Base-by-base conservation (phyloP, 352 stramenopile species). In the Phytophthora melonis region DNA sequence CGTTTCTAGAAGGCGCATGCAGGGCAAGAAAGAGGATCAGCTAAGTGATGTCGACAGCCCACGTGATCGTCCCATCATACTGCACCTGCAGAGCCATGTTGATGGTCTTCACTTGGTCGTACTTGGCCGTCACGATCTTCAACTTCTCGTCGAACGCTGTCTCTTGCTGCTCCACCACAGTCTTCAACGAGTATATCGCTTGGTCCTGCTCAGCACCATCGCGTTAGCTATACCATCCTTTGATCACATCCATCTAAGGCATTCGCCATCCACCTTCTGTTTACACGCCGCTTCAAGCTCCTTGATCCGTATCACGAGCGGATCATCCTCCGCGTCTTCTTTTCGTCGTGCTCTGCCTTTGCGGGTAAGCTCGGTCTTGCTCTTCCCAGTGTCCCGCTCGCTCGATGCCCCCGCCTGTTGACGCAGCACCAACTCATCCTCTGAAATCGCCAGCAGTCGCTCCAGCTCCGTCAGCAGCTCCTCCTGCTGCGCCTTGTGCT, bases 21-120 rank as follows among this genome's bases (percentile, higher is more conserved):
- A 70, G 11, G 4, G 43, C 13, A 64, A 30, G 1, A 52, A 21
- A 10, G 18, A 13, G 19, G 0, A 30, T 39, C n/a, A n/a, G 11
- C 41, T 19, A 27, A 21, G 30, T 36, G n/a, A n/a, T 16, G 43
- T 50, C 4, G 34, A 62, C 27, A 53, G 19, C 13, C 4, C 23
- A 13, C 18, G 14, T 19, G 36, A 16, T 58, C 36, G n/a, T 43
- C 34, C 30, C n/a, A 61, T 21, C 36, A 13, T 75, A 25, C 23
- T 2, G 23, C 2, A 93, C 88, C 81, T 95, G 89, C 23, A 96
- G 72, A 3, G 86, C 82, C 61, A 94, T 68, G 64, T 93, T 96
- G 62, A 96, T 93, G 34, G 80, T 76, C 68, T 94, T 94, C 19
- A 91, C 82, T 66, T 96, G 86, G 43, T 88, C 81, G 66, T 96